Percentiles rank a stretch among this genome's conserved stretches.
phyloP scores from a whole-genome alignment of 2,329 filamentous ascomycete genomes.

The Neopestalotiopsis rosae region DNA sequence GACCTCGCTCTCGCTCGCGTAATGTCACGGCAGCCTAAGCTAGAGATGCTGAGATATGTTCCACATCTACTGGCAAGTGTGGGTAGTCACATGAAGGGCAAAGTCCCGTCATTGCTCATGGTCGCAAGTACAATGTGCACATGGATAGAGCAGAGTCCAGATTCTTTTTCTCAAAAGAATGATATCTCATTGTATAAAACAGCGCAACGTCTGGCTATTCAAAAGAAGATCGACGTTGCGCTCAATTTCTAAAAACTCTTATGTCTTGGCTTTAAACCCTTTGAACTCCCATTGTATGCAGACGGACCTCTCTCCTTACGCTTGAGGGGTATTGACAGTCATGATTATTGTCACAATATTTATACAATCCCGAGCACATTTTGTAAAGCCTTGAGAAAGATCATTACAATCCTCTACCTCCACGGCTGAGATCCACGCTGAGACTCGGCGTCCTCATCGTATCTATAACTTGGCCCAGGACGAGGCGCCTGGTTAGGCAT shows the following conservation, averaged over 20 bases:
- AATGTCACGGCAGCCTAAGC: too few relatives aligned
- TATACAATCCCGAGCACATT: not conserved
- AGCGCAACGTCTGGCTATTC: not conserved
- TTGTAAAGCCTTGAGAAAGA: not conserved
- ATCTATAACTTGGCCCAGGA: constrained; percentile 39
- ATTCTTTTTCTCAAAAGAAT: not conserved
- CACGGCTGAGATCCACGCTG: constrained; percentile 30
- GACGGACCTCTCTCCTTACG: not conserved
- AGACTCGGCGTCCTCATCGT: constrained; percentile 38
- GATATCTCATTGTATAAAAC: not conserved
- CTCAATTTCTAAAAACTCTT: not conserved
- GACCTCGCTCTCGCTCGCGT: too few relatives aligned
- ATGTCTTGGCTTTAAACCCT: not conserved
- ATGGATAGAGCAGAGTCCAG: not conserved
- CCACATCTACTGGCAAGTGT: too few relatives aligned
- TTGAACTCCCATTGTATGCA: not conserved
- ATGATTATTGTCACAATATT: constrained; percentile 4
- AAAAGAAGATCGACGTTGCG: not conserved
- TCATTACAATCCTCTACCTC: not conserved
- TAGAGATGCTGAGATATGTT: too few relatives aligned
- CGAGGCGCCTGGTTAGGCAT: constrained; percentile 25
- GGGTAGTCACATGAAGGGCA: too few relatives aligned
- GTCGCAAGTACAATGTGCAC: too few relatives aligned
- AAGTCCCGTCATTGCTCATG: too few relatives aligned
- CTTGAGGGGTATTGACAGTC: not conserved